Percentiles rank a stretch among this genome's conserved stretches.
These are phyloP conservation scores for Calocybe gambosa DNA, from an alignment of 1,284 basidiomycete species.

Conservation along the genomic window DNA sequence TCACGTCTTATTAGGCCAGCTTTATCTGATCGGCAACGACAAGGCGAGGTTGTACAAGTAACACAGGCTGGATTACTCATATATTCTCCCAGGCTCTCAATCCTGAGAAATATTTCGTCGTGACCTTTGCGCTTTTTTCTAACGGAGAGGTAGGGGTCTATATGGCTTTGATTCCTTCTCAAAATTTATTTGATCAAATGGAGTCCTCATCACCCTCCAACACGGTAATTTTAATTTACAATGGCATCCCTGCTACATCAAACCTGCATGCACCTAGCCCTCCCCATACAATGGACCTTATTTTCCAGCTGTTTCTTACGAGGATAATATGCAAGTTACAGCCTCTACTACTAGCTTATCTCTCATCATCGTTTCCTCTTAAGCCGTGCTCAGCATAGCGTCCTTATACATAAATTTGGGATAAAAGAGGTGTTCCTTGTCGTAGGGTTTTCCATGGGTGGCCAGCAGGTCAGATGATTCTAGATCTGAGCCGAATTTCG, in stretches of 20 bases:
- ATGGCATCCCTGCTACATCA: conserved; percentile 57
- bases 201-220: conserved; percentile 60
- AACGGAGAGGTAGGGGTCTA: conserved; percentile 43
- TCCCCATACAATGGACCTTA: conserved; percentile 42
- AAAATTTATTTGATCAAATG: conserved; percentile 1
- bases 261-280: conserved; percentile 25
- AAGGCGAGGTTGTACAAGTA: conserved; percentile 27
- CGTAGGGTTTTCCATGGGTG: conserved; percentile 61
- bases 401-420: conserved; percentile 43
- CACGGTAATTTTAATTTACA: conserved; percentile 30
- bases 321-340: conserved; percentile 45
- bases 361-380: conserved; percentile 2
- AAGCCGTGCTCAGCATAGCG: conserved; percentile 51
- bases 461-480: conserved; percentile 37
- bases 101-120: conserved; percentile 46
- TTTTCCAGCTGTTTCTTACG: conserved; percentile 45
- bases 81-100: conserved; percentile 33
- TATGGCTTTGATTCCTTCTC: conserved; percentile 13
- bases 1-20: conserved; percentile 34
- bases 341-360: neutral
- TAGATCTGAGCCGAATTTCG: neutral
- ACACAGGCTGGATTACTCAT: neutral
- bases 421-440: conserved; percentile 44
- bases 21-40: conserved; percentile 44
- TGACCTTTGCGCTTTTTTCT: conserved; percentile 52